A percentile compares a stretch with the other conserved stretches of the same genome.
phyloP scores from a whole-genome alignment of 2,329 filamentous ascomycete genomes.

The Sclerotinia nivalis region DNA sequence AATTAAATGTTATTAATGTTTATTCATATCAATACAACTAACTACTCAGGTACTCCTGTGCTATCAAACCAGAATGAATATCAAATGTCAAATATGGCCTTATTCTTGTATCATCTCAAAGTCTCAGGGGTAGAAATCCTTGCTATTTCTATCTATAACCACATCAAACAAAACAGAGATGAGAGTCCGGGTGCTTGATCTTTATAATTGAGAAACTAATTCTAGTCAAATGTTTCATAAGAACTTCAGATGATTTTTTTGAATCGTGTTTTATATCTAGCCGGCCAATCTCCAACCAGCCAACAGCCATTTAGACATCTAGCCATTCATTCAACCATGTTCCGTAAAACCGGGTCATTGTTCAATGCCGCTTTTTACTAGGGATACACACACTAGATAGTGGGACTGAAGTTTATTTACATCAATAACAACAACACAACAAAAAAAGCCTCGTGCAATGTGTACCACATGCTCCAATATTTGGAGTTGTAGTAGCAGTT shows the following conservation, averaged over 20 bases:
- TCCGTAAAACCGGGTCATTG: background rate
- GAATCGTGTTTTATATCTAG: too few species aligned
- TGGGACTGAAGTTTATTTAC: slow-evolving; percentile 11
- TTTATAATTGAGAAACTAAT: background rate
- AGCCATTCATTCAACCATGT: background rate
- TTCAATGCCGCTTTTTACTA: background rate
- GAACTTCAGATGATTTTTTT: background rate
- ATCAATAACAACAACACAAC: background rate
- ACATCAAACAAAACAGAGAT: background rate
- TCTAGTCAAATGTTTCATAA: background rate
- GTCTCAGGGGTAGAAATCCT: background rate
- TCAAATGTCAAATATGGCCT: too few species aligned
- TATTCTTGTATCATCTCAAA: background rate
- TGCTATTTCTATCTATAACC: background rate
- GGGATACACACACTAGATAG: background rate
- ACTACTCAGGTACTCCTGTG: too few species aligned
- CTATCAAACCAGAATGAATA: too few species aligned
- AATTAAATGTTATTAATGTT: too few species aligned
- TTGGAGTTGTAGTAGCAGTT: slow-evolving; percentile 7
- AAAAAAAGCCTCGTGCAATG: background rate
- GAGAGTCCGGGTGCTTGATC: background rate
- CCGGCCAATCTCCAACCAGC: too few species aligned
- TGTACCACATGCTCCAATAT: background rate
- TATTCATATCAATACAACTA: too few species aligned
- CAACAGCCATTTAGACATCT: too few species aligned